Base-by-base conservation (phyloP, 371 early-diverging fungal genomes). In the Blastocladiella emersonii region DNA sequence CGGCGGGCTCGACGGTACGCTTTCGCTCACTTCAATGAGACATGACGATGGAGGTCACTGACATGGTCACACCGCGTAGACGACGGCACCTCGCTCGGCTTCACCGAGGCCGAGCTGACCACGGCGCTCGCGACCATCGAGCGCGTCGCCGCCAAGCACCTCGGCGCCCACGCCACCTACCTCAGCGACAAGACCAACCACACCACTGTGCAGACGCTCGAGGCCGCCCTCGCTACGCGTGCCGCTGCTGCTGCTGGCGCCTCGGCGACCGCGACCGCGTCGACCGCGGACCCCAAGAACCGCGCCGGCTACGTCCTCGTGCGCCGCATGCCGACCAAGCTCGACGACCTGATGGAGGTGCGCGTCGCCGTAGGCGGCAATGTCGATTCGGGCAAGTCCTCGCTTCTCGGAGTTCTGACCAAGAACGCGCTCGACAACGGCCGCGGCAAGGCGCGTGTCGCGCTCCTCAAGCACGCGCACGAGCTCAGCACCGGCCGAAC, bases 401-500 rank as follows among this genome's bases (percentile, higher is more conserved):
- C 93, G 0, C 73, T 90, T 66, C 76, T 95, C 34, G 95, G 95
- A 37, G 93, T 93, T 7, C 68, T 95, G 61, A 93, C 94, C 17
- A 90, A 89, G 67, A 88, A 90, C 45, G 79, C 82, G 2, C 76
- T 93, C 57, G 95, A 95, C 72, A 93, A 95, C 72, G 95, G 95
- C 25, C 82, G 95, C 48, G 95, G 95, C 48, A 89, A 85, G 63
- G 92, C 92, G 7, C 85, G 95, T 32, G 78, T 90, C 35, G 89
- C 88, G 62, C 75, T 95, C 34, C 93, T 94, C 70, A 72, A 83
- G n/a, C 92, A 93, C 71, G 89, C 90, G 75, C 95, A 94, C 68
- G 95, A 94, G 66, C 76, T 91, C n/a, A 91, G 92, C 63, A 84
- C 86, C 1, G 95, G 93, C 17, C 75, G 95, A 49, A 94, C 93